These are phyloP conservation scores for Alternaria triticina DNA, from an alignment of 2,329 filamentous ascomycete species.

Conservation along the genomic window DNA sequence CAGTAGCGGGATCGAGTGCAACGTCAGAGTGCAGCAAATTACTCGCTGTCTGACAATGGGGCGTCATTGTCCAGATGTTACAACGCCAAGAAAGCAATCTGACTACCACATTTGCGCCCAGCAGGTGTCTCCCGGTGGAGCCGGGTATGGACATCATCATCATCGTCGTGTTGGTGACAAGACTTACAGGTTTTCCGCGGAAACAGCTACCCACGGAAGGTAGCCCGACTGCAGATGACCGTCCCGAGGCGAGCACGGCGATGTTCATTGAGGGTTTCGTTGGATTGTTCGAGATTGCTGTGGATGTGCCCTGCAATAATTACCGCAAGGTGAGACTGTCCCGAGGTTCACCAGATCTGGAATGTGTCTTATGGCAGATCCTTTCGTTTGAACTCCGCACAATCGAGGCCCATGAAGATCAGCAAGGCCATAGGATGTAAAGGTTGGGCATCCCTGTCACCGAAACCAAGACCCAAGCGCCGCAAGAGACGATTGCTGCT, in stretches of 20 bases:
- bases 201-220: background rate
- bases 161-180: background rate
- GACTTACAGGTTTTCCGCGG: background rate
- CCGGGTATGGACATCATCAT: background rate
- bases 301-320: background rate
- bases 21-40: background rate
- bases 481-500: background rate
- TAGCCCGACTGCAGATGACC: background rate
- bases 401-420: slow-evolving; percentile 1
- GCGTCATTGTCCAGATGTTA: background rate
- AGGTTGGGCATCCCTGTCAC: background rate
- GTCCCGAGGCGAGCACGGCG: slow-evolving; percentile 5
- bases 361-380: background rate
- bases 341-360: background rate
- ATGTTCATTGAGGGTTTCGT: background rate
- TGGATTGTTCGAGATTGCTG: background rate
- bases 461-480: background rate
- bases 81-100: background rate
- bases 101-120: background rate
- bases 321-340: background rate
- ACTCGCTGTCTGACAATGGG: background rate
- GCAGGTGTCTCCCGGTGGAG: background rate
- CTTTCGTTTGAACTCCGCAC: background rate
- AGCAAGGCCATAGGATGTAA: background rate
- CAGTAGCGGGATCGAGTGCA: slow-evolving; percentile 8